Evolutionary conservation across 768 basidiomycete species (phyloP).

Genomic region (Mycena polygramma): DNA sequence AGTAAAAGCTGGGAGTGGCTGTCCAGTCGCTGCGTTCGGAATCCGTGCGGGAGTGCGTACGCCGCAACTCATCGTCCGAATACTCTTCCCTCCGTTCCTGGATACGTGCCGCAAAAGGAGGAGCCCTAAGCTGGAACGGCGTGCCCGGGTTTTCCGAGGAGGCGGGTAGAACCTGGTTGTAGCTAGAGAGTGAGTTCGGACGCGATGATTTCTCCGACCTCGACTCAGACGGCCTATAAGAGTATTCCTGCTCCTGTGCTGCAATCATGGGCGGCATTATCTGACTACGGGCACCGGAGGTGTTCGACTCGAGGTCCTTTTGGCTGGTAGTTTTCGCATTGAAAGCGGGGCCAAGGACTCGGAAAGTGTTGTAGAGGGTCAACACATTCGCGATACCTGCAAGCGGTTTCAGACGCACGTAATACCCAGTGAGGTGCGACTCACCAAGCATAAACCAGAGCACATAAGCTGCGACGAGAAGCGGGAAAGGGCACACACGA

Average conservation of each 20-base stretch:
- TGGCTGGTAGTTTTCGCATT: constrained; percentile 47
- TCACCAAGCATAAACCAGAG: constrained; percentile 69
- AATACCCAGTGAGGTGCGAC: constrained; percentile 35
- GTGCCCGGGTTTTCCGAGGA: constrained; percentile 23
- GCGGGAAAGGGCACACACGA: constrained; percentile 58
- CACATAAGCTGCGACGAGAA: constrained; percentile 62
- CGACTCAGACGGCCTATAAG: constrained; percentile 19
- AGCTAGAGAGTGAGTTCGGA: constrained; percentile 33
- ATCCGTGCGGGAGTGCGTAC: constrained; percentile 30
- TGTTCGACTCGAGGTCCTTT: constrained; percentile 39
- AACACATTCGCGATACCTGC: constrained; percentile 74
- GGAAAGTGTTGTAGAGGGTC: constrained; percentile 78
- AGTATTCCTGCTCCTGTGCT: constrained; percentile 24
- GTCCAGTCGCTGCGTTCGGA: constrained; percentile 38
- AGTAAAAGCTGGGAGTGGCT: constrained; percentile 37
- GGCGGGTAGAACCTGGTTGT: constrained; percentile 30
- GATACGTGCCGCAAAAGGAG: constrained; percentile 36
- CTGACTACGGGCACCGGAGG: neutral
- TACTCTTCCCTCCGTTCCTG: constrained; percentile 34
- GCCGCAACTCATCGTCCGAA: constrained; percentile 16
- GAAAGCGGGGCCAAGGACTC: constrained; percentile 69
- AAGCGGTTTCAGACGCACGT: constrained; percentile 19
- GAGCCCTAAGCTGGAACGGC: constrained; percentile 25
- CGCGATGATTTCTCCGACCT: constrained; percentile 36
- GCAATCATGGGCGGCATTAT: constrained; percentile 37